These are phyloP conservation scores for Clonostachys byssicola DNA, from an alignment of 2,329 filamentous ascomycete species.

Conservation along the genomic window DNA sequence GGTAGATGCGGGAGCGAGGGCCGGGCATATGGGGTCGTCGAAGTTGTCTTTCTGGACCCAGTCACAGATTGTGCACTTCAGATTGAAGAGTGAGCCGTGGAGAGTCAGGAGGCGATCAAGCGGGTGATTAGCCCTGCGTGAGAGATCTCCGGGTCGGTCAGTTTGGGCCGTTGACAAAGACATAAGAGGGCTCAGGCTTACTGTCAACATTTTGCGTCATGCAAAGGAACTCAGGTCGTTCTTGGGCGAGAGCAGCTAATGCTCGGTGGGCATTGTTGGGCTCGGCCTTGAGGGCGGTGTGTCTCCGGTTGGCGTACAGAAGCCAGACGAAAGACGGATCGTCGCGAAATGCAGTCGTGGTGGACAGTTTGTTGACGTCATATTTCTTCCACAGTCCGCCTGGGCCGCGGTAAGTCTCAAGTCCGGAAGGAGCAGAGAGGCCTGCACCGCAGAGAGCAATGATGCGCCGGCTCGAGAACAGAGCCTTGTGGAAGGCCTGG, in stretches of 20 bases:
- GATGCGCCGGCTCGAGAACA: conserved; percentile 42
- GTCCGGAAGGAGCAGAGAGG: conserved; percentile 52
- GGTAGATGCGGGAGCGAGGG: conserved; percentile 62
- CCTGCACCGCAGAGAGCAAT: conserved; percentile 58
- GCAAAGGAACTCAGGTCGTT: conserved; percentile 61
- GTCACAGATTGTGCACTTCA: conserved; percentile 72
- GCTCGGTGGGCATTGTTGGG: conserved; percentile 80
- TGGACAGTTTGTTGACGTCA: conserved; percentile 69
- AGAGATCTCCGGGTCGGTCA: conserved; percentile 51
- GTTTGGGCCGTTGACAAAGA: neutral
- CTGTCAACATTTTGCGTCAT: conserved; percentile 87
- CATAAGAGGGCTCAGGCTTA: conserved; percentile 17
- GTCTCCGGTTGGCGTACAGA: conserved; percentile 80
- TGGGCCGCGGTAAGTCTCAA: conserved; percentile 78
- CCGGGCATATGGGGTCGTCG: conserved; percentile 73
- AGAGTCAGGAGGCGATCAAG: conserved; percentile 63
- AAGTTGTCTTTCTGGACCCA: conserved; percentile 66
- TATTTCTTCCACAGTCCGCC: conserved; percentile 83
- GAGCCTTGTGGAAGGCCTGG: conserved; percentile 34
- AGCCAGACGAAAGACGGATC: conserved; percentile 85
- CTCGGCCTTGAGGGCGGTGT: conserved; percentile 69
- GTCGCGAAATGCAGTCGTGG: conserved; percentile 66
- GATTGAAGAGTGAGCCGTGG: conserved; percentile 77
- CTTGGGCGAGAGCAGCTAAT: conserved; percentile 68
- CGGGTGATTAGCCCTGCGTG: conserved; percentile 69